phyloP scores from a whole-genome alignment of 768 basidiomycete genomes.

The Phanerodontia chrysosporium region DNA sequence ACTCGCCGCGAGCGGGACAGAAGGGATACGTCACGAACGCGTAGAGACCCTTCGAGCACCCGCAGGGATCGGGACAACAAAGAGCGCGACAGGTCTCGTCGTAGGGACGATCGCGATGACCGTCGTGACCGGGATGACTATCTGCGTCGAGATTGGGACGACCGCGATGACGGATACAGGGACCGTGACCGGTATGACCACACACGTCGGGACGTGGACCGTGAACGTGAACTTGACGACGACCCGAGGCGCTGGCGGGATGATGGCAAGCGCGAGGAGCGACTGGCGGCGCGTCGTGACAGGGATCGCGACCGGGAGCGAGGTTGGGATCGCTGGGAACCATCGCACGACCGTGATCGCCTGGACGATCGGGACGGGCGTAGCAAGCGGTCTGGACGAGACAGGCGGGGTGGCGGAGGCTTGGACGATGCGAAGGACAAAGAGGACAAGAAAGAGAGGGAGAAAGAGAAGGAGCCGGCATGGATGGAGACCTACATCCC shows the following conservation, averaged over 20 bases:
- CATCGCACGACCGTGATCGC: conserved; percentile 40
- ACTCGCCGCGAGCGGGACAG: conserved; percentile 50
- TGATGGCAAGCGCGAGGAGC: conserved; percentile 77
- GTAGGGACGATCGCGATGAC: conserved; percentile 11
- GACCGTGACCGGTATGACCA: conserved; percentile 40
- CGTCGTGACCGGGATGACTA: conserved; percentile 24
- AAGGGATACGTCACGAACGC: conserved; percentile 59
- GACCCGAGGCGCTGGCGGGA: conserved; percentile 78
- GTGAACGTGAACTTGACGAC: conserved; percentile 53
- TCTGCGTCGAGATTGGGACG: conserved; percentile 28
- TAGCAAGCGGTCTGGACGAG: conserved; percentile 58
- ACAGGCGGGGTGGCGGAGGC: conserved; percentile 52
- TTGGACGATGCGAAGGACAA: conserved; percentile 46
- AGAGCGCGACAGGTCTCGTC: conserved; percentile 30
- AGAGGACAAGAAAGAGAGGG: conserved; percentile 42
- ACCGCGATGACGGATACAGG: conserved; percentile 22
- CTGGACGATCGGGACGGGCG: conserved; percentile 70
- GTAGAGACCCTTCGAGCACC: conserved; percentile 51
- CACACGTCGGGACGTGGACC: conserved; percentile 34
- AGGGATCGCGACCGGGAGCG: conserved; percentile 39
- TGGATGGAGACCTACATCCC: conserved; percentile 92
- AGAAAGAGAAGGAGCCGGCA: conserved; percentile 81
- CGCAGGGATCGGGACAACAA: conserved; percentile 30
- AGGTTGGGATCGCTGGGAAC: conserved; percentile 33
- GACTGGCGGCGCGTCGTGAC: conserved; percentile 58